These are phyloP conservation scores for Neonectria punicea DNA, from an alignment of 2,329 filamentous ascomycete genomes.

Conservation along the genomic window DNA sequence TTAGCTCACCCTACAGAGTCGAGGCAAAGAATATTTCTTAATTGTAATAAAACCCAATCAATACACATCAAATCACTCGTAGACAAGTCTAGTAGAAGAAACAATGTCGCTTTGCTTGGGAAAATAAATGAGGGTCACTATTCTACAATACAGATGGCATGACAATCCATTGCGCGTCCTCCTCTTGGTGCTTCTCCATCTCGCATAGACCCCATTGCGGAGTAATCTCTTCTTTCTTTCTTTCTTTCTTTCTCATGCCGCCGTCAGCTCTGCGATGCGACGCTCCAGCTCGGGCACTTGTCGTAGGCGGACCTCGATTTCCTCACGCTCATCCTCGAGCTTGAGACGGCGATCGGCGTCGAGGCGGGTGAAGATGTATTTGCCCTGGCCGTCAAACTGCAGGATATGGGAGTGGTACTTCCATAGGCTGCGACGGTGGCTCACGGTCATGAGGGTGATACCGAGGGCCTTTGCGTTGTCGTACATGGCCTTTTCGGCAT, in stretches of 20 bases:
- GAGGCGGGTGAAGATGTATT: conserved; percentile 88
- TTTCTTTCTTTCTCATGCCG: conserved; percentile 29
- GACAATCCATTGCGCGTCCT: neutral
- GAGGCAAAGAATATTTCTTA: neutral
- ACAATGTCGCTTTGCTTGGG: neutral
- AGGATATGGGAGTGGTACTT: conserved; percentile 95
- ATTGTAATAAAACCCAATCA: neutral
- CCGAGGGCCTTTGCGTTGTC: conserved; percentile 91
- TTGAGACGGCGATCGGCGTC: conserved; percentile 87
- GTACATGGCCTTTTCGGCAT: conserved; percentile 96
- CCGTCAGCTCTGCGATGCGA: conserved; percentile 81
- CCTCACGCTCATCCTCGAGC: conserved; percentile 96
- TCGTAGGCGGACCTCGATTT: conserved; percentile 85
- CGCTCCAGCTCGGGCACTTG: conserved; percentile 90
- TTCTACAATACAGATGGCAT: conserved; percentile 18
- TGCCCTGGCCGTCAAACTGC: conserved; percentile 95
- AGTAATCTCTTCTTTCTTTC: conserved; percentile 8
- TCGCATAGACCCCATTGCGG: neutral
- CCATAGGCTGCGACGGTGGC: conserved; percentile 91
- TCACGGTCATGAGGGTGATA: conserved; percentile 97
- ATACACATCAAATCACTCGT: neutral
- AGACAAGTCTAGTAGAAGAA: no score
- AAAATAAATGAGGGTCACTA: neutral
- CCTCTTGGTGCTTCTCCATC: neutral
- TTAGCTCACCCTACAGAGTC: neutral